These are phyloP conservation scores for Botryosphaeria agaves DNA, from an alignment of 2,329 filamentous ascomycete genomes.

Conservation along the genomic window DNA sequence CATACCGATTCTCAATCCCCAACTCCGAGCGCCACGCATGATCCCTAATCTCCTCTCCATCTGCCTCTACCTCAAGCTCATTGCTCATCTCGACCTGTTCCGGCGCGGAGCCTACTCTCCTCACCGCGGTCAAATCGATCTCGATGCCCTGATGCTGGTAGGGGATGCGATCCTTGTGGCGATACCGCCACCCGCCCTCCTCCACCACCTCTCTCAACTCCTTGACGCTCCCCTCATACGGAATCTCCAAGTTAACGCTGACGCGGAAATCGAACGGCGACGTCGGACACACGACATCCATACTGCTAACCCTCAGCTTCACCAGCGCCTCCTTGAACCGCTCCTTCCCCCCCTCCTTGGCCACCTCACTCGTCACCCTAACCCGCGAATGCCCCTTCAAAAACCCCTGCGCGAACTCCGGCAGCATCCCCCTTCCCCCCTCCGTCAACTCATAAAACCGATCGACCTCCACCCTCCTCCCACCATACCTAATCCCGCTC, in stretches of 20 bases:
- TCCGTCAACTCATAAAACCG: slow-evolving; percentile 62
- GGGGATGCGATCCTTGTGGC: slow-evolving; percentile 70
- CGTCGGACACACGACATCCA: slow-evolving; percentile 70
- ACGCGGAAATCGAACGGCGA: slow-evolving; percentile 78
- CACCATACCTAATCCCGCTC: slow-evolving; percentile 57
- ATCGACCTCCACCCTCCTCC: slow-evolving; percentile 69
- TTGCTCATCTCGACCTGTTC: slow-evolving; percentile 43
- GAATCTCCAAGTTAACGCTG: slow-evolving; percentile 88
- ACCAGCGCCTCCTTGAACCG: slow-evolving; percentile 74
- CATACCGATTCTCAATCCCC: slow-evolving; percentile 40
- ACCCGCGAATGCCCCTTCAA: slow-evolving; percentile 38
- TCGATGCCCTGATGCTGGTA: slow-evolving; percentile 81
- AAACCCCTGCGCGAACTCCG: slow-evolving; percentile 18
- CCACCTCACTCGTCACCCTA: slow-evolving; percentile 38
- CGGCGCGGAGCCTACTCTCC: slow-evolving; percentile 27
- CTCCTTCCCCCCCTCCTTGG: slow-evolving; percentile 11
- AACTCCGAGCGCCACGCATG: slow-evolving; percentile 42
- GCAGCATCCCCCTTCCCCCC: slow-evolving; percentile 41
- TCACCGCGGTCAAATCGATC: slow-evolving; percentile 86
- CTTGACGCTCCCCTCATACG: slow-evolving; percentile 41
- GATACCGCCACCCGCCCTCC: slow-evolving; percentile 18
- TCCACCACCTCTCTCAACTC: slow-evolving; percentile 23
- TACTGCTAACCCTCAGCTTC: slow-evolving; percentile 72
- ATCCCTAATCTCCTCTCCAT: slow-evolving; percentile 43
- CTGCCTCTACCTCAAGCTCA: slow-evolving; percentile 65